phyloP scores from a whole-genome alignment of 805 yeast genomes.

The Lipomyces chichibuensis region DNA sequence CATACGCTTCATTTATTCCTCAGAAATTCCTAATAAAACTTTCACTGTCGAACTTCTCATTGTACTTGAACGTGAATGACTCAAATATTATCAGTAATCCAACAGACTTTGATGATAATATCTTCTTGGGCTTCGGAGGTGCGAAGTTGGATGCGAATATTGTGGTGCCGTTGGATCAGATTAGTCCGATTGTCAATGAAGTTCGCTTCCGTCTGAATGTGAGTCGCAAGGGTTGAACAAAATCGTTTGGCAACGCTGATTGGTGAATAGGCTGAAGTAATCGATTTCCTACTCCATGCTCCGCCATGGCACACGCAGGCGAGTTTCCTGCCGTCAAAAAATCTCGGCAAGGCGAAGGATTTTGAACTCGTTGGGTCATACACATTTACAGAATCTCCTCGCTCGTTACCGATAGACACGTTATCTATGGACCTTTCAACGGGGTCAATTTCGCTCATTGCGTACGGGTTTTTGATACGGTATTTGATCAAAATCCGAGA shows the following conservation, averaged over 20 bases:
- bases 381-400: slow-evolving; percentile 60
- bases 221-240: slow-evolving; percentile 46
- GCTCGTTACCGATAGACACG: slow-evolving; percentile 69
- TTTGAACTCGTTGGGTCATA: slow-evolving; percentile 68
- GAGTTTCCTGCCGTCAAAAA: slow-evolving; percentile 64
- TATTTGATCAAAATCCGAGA: slow-evolving; percentile 77
- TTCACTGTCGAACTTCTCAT: slow-evolving; percentile 57
- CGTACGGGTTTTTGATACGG: slow-evolving; percentile 78
- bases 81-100: slow-evolving; percentile 88
- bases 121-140: slow-evolving; percentile 74
- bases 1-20: slow-evolving; percentile 79
- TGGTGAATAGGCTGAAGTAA: slow-evolving; percentile 10
- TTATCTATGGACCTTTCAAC: slow-evolving; percentile 67
- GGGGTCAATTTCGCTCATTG: slow-evolving; percentile 65
- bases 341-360: slow-evolving; percentile 68
- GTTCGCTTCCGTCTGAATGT: slow-evolving; percentile 44
- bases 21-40: slow-evolving; percentile 64
- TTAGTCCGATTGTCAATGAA: slow-evolving; percentile 39
- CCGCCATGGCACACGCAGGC: slow-evolving; percentile 93
- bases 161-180: slow-evolving; percentile 59
- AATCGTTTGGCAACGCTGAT: neutral
- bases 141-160: slow-evolving; percentile 53
- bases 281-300: slow-evolving; percentile 66
- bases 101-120: slow-evolving; percentile 77
- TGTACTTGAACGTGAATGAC: slow-evolving; percentile 81